Evolutionary conservation across 2,329 filamentous ascomycete genomes (phyloP).

Genomic region (Xylariaceae sp.): DNA sequence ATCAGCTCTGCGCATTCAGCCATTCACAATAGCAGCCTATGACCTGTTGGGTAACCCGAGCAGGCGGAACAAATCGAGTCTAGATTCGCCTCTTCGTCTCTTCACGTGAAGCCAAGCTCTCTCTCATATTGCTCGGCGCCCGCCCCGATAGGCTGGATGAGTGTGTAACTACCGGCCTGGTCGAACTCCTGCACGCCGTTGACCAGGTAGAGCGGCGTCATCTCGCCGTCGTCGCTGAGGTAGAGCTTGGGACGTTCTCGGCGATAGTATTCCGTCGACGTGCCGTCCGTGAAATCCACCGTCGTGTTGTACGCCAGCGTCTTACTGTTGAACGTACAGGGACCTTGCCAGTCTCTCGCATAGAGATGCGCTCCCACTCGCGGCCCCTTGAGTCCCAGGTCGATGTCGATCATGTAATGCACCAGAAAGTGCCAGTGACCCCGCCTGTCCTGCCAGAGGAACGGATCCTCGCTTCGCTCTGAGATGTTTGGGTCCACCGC

Average conservation of each 20-base stretch:
- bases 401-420: conserved; percentile 29
- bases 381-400: conserved; percentile 24
- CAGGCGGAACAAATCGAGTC: neutral
- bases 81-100: neutral
- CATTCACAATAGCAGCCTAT: neutral
- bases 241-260: conserved; percentile 45
- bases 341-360: conserved; percentile 20
- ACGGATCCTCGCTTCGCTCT: conserved; percentile 28
- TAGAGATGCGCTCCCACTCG: conserved; percentile 26
- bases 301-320: conserved; percentile 26
- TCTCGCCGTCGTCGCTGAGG: conserved; percentile 42
- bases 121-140: conserved; percentile 16
- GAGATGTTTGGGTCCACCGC: conserved; percentile 24
- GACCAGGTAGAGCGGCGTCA: conserved; percentile 42
- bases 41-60: neutral
- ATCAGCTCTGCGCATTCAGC: neutral
- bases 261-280: conserved; percentile 36
- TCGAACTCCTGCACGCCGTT: conserved; percentile 43
- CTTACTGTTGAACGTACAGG: conserved; percentile 26
- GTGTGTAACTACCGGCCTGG: conserved; percentile 33
- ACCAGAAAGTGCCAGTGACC: conserved; percentile 30
- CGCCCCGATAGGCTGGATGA: conserved; percentile 38
- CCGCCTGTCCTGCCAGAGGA: conserved; percentile 29
- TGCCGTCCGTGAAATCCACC: conserved; percentile 38
- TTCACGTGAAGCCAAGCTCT: conserved; percentile 14